phyloP scores from a whole-genome alignment of 306 rosid genomes.

The Glycine latifolia region DNA sequence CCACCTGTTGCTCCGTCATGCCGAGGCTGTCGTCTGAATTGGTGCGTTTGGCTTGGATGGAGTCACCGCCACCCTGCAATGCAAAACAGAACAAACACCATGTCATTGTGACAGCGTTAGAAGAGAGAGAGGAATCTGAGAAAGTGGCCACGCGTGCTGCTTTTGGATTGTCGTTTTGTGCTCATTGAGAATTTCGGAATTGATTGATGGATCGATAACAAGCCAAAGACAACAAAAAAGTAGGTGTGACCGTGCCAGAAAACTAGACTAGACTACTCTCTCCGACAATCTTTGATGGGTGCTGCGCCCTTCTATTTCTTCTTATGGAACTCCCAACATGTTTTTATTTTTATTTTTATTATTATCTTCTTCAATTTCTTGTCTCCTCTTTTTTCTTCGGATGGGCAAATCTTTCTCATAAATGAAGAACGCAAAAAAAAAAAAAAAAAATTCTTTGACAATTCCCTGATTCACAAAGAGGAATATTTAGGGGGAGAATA shows the following conservation, averaged over 20 bases:
- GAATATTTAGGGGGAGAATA: background rate
- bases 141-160: slow-evolving; percentile 90
- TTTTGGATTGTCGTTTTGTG: slow-evolving; percentile 76
- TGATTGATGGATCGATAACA: slow-evolving; percentile 34
- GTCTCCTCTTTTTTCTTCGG: background rate
- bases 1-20: slow-evolving; percentile 96
- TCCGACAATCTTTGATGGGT: slow-evolving; percentile 46
- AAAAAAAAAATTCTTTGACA: no score
- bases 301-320: slow-evolving; percentile 29
- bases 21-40: slow-evolving; percentile 66
- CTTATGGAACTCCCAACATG: slow-evolving; percentile 31
- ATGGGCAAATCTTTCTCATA: no score
- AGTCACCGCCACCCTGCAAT: slow-evolving; percentile 64
- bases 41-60: slow-evolving; percentile 41
- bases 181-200: slow-evolving; percentile 50
- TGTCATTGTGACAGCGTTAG: slow-evolving; percentile 18
- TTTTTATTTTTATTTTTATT: slow-evolving; percentile 13
- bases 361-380: background rate
- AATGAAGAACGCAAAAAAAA: no score
- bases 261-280: background rate
- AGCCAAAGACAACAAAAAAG: slow-evolving; percentile 23
- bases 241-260: slow-evolving; percentile 25
- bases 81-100: background rate
- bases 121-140: slow-evolving; percentile 67
- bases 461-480: background rate